Conservation (phyloP, 768 basidiomycete species). For the Leccinum subgranulosum region DNA sequence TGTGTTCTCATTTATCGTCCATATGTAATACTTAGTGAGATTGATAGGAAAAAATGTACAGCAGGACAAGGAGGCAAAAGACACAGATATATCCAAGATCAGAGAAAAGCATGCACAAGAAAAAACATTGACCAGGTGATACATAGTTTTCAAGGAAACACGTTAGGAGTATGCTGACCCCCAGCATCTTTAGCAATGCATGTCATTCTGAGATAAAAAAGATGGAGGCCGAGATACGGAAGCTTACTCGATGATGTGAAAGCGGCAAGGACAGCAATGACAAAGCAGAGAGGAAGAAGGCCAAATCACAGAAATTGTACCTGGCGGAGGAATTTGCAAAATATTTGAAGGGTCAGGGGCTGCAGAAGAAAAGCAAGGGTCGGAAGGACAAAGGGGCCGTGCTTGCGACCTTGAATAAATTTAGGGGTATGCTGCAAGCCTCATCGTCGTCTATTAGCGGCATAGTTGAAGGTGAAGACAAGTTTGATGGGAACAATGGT, state of each 20-base stretch:
- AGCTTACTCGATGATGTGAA: conserved; percentile 59
- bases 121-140: conserved; percentile 58
- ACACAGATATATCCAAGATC: conserved; percentile 62
- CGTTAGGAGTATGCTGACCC: background rate
- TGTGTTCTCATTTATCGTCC: background rate
- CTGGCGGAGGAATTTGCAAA: conserved; percentile 80
- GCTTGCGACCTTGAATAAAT: conserved; percentile 63
- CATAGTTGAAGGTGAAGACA: conserved; percentile 18
- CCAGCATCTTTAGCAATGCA: conserved; percentile 41
- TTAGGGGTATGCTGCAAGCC: conserved; percentile 64
- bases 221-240: conserved; percentile 87
- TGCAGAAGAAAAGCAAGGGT: conserved; percentile 54
- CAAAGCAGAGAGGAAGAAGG: conserved; percentile 50
- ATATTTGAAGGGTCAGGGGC: conserved; percentile 64
- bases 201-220: conserved; percentile 77
- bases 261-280: conserved; percentile 65
- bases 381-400: conserved; percentile 72
- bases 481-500: conserved; percentile 13
- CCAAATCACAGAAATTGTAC: conserved; percentile 59
- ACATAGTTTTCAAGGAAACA: background rate
- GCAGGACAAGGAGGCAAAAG: conserved; percentile 18
- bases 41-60: background rate
- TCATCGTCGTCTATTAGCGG: conserved; percentile 34
- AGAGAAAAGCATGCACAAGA: conserved; percentile 75
- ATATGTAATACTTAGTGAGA: background rate